A percentile compares a stretch with the other conserved stretches of the same genome.
Evolutionary conservation across 1,284 basidiomycete genomes (phyloP).

Genomic region (Melanopsichium pennsylvanicum): DNA sequence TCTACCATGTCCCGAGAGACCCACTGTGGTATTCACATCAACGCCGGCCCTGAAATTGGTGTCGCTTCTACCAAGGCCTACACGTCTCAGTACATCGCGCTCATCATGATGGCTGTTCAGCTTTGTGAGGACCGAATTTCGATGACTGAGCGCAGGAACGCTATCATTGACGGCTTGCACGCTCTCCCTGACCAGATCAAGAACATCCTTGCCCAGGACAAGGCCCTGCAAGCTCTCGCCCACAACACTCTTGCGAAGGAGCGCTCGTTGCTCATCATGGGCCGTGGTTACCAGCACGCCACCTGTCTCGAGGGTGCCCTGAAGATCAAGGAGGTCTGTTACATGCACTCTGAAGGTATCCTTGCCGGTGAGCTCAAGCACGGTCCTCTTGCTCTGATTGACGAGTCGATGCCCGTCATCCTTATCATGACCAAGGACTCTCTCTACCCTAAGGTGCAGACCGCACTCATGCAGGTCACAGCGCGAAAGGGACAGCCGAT

Average conservation of each 20-base stretch:
- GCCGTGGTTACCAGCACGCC: conserved; percentile 95
- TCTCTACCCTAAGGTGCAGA: conserved; percentile 96
- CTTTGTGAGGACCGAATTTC: conserved; percentile 96
- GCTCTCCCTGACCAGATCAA: conserved; percentile 89
- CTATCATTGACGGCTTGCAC: conserved; percentile 94
- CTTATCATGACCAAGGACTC: conserved; percentile 99
- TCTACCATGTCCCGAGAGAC: conserved; percentile 98
- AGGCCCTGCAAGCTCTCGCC: conserved; percentile 81
- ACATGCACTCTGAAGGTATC: conserved; percentile 72
- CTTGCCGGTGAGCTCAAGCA: conserved; percentile 98
- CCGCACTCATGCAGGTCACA: conserved; percentile 93
- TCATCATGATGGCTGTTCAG: conserved; percentile 97
- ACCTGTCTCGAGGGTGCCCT: conserved; percentile 97
- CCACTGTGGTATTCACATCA: conserved; percentile 99
- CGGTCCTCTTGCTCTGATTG: conserved; percentile 94
- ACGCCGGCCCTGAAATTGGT: conserved; percentile 98
- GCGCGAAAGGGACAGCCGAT: conserved; percentile 94
- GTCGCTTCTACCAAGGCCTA: conserved; percentile 99
- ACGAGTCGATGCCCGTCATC: conserved; percentile 85
- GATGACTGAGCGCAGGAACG: conserved; percentile 84
- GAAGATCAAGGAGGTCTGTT: conserved; percentile 97
- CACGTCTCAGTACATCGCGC: conserved; percentile 98
- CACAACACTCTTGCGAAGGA: conserved; percentile 79
- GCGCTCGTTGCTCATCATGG: conserved; percentile 94
- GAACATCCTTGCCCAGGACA: conserved; percentile 83